Evolutionary conservation across 164 flowering plant species (phyloP).

Genomic region (Tetracentron sinense): DNA sequence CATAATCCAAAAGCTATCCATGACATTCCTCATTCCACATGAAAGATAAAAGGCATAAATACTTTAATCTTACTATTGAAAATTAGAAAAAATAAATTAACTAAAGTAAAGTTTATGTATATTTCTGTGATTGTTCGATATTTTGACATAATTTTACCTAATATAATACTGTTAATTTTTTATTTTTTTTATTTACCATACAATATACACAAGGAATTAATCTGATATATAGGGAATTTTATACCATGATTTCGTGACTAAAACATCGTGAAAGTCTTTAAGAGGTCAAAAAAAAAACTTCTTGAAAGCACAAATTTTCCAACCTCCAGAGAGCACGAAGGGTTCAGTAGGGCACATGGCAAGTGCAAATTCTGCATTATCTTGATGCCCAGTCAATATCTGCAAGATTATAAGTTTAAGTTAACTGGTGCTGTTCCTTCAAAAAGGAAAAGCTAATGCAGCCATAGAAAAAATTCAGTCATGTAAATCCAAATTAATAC

Average conservation of each 20-base stretch:
- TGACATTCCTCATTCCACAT: neutral
- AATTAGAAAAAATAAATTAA: too few species aligned
- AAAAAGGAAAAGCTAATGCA: neutral
- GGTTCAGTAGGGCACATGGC: conserved; percentile 95
- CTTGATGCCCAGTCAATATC: conserved; percentile 92
- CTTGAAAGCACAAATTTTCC: neutral
- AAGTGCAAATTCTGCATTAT: conserved; percentile 97
- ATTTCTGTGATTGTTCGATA: too few species aligned
- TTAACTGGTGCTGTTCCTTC: neutral
- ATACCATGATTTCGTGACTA: neutral
- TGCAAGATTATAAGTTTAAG: conserved; percentile 30
- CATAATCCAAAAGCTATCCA: neutral
- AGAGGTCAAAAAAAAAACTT: neutral
- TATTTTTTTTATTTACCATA: too few species aligned
- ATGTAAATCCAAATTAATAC: too few species aligned
- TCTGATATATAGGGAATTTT: neutral
- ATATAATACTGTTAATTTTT: too few species aligned
- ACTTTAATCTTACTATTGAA: too few species aligned
- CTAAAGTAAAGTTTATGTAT: too few species aligned
- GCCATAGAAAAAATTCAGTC: too few species aligned
- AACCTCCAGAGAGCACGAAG: conserved; percentile 97
- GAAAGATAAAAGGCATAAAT: neutral
- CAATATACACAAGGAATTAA: too few species aligned
- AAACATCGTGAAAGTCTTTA: too few species aligned
- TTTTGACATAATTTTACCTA: too few species aligned